Base-by-base conservation (phyloP, 768 basidiomycete genomes). In the Lactarius evosmus region DNA sequence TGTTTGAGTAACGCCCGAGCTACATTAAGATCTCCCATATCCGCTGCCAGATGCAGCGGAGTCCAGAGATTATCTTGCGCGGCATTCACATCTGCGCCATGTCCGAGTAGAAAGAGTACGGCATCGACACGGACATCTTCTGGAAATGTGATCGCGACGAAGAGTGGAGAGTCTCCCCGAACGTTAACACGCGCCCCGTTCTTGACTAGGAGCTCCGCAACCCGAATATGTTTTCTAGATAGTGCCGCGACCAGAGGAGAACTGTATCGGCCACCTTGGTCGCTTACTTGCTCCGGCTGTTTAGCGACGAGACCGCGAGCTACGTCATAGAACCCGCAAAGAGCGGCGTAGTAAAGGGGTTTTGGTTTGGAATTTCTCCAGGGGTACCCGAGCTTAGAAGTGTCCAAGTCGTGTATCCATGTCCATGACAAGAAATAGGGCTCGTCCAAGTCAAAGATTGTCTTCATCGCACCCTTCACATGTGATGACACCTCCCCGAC, bases 61-160 rank as follows among this genome's bases (percentile, higher is more conserved):
- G n/a, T 46, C 4, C 9, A 1, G 44, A 46, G n/a, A 22, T 3
- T 12, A 0, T 4, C 1, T 9, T 0, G 1, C 2, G 7, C 22
- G 12, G 44, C 44, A 12, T 46, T 46, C 22, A 46, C 44, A 25
- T 12, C 0, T 22, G 44, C 44, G 9, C 44, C 44, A 12, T 46
- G 44, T 46, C 44, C 22, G 22, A 46, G 44, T 1, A 46, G 22
- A 22, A 46, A 25, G 4, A 2, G 11, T 4, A 22, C n/a, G 44
- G 44, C 44, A 11, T 46, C 2, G n/a, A 46, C 22, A 22, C 44
- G 22, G 44, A 22, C n/a, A 5, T 22, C 22, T 2, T 25, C 22
- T 22, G 11, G 0, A 11, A 12, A n/a, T 12, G 0, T 2, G 44
- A 46, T 22, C 5, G 22, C n/a, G n/a, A 2, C 11, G 22, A 9